These are phyloP conservation scores for Nitzschia palea DNA, from an alignment of 108 stramenopile species.

Conservation along the genomic window DNA sequence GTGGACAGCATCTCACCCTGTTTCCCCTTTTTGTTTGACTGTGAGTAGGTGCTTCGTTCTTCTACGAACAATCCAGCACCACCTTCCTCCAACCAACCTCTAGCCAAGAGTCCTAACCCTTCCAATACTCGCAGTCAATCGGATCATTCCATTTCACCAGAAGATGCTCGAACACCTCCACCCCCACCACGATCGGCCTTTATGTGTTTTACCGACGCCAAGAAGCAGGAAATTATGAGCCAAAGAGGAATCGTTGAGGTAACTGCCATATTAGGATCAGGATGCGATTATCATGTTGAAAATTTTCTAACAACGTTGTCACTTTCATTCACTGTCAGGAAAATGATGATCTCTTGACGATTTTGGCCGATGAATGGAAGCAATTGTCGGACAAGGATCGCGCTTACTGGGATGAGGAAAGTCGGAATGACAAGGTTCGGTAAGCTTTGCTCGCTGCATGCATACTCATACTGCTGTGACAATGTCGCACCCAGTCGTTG, in stretches of 20 bases:
- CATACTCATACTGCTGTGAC: too few relatives aligned
- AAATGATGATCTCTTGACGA: constrained; percentile 34
- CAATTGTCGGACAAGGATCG: constrained; percentile 38
- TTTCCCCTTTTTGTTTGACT: too few relatives aligned
- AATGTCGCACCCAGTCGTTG: too few relatives aligned
- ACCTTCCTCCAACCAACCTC: background rate
- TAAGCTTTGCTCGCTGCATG: constrained; percentile 11
- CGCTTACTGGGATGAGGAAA: constrained; percentile 59
- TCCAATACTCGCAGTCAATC: too few relatives aligned
- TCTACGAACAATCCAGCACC: constrained; percentile 23
- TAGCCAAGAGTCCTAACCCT: background rate
- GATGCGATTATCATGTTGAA: too few relatives aligned
- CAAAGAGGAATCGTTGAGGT: constrained; percentile 23
- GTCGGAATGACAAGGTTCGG: constrained; percentile 60
- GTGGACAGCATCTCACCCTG: too few relatives aligned
- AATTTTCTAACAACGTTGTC: too few relatives aligned
- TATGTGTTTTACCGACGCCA: constrained; percentile 63
- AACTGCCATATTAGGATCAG: too few relatives aligned
- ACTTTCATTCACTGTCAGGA: constrained; percentile 4
- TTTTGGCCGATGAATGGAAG: constrained; percentile 51
- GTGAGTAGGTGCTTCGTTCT: constrained; percentile 25
- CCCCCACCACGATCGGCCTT: constrained; percentile 64
- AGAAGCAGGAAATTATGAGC: constrained; percentile 41
- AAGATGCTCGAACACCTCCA: constrained; percentile 22
- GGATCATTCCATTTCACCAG: background rate